Base-by-base conservation (phyloP, 2,329 filamentous ascomycete species). In the Didymosphaeria variabile region DNA sequence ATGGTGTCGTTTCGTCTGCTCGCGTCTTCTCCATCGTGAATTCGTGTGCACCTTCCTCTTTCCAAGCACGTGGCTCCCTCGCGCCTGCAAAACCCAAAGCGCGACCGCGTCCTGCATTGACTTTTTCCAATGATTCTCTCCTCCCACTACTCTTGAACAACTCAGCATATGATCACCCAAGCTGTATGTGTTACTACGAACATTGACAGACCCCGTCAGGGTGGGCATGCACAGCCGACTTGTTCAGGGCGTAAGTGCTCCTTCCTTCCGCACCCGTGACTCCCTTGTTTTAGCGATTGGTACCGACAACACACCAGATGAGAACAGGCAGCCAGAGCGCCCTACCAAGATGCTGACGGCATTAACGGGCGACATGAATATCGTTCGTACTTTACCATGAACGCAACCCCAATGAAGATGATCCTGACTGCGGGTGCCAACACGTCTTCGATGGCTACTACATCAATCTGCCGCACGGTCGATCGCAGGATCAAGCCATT, bases 401-500 rank as follows among this genome's bases (percentile, higher is more conserved):
- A 45, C 42, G 19, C n/a, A 23, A 8, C 42, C 7, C 2, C n/a
- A 19, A 23, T 45, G n/a, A 45, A 45, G 38, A 40, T 7, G 6
- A 10, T 45, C n/a, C 42, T 45, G 6, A 2, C 6, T 2, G 5
- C 19, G 9, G 40, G 3, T 44, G 19, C 19, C n/a, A 44, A 21
- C n/a, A 44, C 7, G 45, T 47, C 45, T 47, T 29, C 5, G 7
- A 29, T 29, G 23, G 5, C 45, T 5, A 47, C 4, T 31, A 26
- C 45, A 31, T 9, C 45, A 44, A n/a, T 19, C 34, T 23, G 13
- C 29, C 26, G 36, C 21, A 42, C 15, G 36, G 19, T 6, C 36
- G 51, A 54, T 44, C 23, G 36, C 44, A 44, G 51, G 36, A 54
- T 54, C 51, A 52, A 54, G n/a, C 36, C 36, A 8, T 15, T 44